These are phyloP conservation scores for Gillenia trifoliata DNA, from an alignment of 306 rosid genomes.

Conservation along the genomic window DNA sequence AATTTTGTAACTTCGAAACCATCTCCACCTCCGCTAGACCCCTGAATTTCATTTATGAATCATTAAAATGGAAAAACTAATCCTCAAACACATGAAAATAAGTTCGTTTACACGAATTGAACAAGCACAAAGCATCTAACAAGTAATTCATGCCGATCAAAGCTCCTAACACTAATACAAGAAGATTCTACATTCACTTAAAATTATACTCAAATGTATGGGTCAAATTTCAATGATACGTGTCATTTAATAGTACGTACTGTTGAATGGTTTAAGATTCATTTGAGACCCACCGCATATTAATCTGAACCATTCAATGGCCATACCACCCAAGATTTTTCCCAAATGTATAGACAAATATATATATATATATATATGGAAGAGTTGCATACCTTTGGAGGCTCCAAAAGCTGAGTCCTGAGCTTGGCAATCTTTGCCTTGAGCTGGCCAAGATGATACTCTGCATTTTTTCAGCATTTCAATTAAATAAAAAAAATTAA, in stretches of 20 bases:
- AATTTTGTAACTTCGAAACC: constrained; percentile 98
- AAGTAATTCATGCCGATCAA: background rate
- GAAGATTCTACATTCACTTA: background rate
- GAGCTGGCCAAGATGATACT: constrained; percentile 99
- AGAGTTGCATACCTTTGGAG: constrained; percentile 66
- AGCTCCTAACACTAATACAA: background rate
- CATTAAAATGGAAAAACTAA: background rate
- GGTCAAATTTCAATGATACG: too few relatives aligned
- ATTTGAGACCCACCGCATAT: too few relatives aligned
- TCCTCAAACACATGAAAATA: background rate
- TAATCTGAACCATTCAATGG: too few relatives aligned
- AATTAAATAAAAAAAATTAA: background rate
- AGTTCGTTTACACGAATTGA: background rate
- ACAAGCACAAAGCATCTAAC: background rate
- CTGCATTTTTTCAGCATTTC: constrained; percentile 32
- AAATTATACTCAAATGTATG: background rate
- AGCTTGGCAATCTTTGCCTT: constrained; percentile 97
- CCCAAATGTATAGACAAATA: background rate
- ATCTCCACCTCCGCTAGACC: constrained; percentile 97
- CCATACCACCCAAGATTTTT: too few relatives aligned
- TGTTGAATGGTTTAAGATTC: too few relatives aligned
- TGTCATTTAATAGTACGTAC: too few relatives aligned
- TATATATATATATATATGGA: too few relatives aligned
- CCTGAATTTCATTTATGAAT: constrained; percentile 42
- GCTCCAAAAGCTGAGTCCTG: constrained; percentile 94